Conservation (phyloP, 768 basidiomycete genomes). For the Auriculariales sp. region DNA sequence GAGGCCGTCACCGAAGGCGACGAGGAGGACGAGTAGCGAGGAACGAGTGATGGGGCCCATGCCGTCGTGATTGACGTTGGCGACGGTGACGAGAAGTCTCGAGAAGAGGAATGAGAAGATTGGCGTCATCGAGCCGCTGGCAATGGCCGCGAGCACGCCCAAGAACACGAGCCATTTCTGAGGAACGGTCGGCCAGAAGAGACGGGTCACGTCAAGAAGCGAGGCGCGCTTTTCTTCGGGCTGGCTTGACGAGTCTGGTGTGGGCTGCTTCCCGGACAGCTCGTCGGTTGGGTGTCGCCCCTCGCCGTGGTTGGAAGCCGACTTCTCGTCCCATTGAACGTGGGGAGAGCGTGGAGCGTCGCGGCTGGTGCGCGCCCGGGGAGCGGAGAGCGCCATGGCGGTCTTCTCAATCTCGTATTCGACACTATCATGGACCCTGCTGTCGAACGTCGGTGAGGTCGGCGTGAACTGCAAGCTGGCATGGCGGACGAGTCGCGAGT, state of each 20-base stretch:
- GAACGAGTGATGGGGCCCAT: conserved; percentile 47
- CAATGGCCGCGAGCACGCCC: conserved; percentile 53
- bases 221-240: conserved; percentile 7
- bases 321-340: conserved; percentile 7
- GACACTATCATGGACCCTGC: conserved; percentile 11
- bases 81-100: conserved; percentile 60
- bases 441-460: conserved; percentile 25
- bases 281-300: conserved; percentile 7
- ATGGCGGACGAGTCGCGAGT: not conserved
- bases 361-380: conserved; percentile 16
- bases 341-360: not conserved
- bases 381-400: conserved; percentile 24
- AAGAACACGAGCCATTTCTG: conserved; percentile 52
- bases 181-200: conserved; percentile 58
- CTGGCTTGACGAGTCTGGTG: not conserved
- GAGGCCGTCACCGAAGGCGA: conserved; percentile 65
- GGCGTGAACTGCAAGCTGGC: conserved; percentile 60
- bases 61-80: conserved; percentile 49
- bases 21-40: conserved; percentile 29
- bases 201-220: conserved; percentile 35
- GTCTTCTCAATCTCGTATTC: conserved; percentile 12
- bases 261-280: conserved; percentile 11
- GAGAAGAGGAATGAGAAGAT: conserved; percentile 86
- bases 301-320: conserved; percentile 12
- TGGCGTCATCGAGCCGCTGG: conserved; percentile 77